Conservation (phyloP, 148 eudicot genomes). For the Cornus suecica region DNA sequence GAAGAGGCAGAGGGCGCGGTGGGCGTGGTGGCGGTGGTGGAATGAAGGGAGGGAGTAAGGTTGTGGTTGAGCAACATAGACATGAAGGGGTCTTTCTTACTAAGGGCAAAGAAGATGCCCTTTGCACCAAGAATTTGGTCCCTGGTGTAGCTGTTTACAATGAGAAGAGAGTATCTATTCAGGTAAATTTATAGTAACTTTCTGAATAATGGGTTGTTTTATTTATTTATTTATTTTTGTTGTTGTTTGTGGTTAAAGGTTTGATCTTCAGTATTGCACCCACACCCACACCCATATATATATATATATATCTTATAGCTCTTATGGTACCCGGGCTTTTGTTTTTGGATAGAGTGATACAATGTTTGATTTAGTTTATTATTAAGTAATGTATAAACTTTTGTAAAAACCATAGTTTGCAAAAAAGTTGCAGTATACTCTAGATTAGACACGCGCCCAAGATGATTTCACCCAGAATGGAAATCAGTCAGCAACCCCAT, state of each 20-base stretch:
- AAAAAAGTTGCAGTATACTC: too few species aligned
- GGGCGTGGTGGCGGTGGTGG: conserved; percentile 52
- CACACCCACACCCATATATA: too few species aligned
- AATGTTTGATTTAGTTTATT: too few species aligned
- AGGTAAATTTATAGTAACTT: conserved; percentile 37
- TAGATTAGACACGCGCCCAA: too few species aligned
- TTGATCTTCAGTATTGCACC: neutral
- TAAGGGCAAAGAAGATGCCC: conserved; percentile 93
- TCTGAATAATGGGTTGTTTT: neutral
- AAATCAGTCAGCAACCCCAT: too few species aligned
- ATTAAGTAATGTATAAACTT: too few species aligned
- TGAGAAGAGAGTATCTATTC: conserved; percentile 85
- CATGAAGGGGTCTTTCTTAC: conserved; percentile 91
- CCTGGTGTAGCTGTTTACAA: conserved; percentile 94
- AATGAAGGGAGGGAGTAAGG: conserved; percentile 80
- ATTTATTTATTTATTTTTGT: neutral
- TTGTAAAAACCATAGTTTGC: too few species aligned
- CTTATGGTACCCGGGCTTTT: too few species aligned
- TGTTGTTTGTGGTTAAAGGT: neutral
- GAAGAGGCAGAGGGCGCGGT: conserved; percentile 33
- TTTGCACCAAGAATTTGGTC: conserved; percentile 87
- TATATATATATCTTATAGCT: too few species aligned
- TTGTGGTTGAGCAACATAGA: conserved; percentile 75
- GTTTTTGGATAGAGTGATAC: too few species aligned
- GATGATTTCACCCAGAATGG: too few species aligned